Percentiles rank a stretch among this genome's conserved stretches.
phyloP scores from a whole-genome alignment of 1,284 basidiomycete species.

The Malassezia caprae region DNA sequence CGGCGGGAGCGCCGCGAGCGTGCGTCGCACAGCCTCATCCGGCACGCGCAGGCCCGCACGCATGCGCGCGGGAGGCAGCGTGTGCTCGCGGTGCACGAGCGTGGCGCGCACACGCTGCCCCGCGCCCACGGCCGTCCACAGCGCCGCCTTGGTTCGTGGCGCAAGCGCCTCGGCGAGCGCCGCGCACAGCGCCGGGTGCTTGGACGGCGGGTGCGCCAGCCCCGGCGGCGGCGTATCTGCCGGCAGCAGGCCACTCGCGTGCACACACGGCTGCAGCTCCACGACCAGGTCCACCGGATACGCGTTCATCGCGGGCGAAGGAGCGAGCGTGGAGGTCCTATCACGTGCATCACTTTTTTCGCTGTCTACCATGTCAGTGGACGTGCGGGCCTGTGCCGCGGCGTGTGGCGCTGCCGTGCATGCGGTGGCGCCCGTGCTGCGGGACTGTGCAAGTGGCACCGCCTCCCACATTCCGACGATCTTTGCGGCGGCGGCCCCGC shows the following conservation, averaged over 20 bases:
- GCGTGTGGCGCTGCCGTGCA: not conserved
- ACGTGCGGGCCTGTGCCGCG: conserved; percentile 11
- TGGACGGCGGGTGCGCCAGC: not conserved
- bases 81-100: not conserved
- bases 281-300: conserved; percentile 22
- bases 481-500: conserved; percentile 6
- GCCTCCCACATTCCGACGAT: not conserved
- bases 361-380: not conserved
- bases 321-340: not conserved
- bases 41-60: not conserved
- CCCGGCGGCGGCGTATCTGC: not conserved
- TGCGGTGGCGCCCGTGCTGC: not conserved
- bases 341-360: conserved; percentile 1
- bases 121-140: conserved; percentile 1
- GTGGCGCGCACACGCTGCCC: not conserved
- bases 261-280: conserved; percentile 20
- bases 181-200: conserved; percentile 1
- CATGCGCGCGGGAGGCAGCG: not conserved
- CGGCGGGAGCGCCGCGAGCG: conserved; percentile 25
- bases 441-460: not conserved
- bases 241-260: conserved; percentile 16
- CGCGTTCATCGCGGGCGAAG: conserved; percentile 14
- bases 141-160: not conserved
- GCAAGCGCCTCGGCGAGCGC: not conserved
- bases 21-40: conserved; percentile 15